Evolutionary conservation across 2,329 filamentous ascomycete genomes (phyloP).

Genomic region (Lachnellula arida): DNA sequence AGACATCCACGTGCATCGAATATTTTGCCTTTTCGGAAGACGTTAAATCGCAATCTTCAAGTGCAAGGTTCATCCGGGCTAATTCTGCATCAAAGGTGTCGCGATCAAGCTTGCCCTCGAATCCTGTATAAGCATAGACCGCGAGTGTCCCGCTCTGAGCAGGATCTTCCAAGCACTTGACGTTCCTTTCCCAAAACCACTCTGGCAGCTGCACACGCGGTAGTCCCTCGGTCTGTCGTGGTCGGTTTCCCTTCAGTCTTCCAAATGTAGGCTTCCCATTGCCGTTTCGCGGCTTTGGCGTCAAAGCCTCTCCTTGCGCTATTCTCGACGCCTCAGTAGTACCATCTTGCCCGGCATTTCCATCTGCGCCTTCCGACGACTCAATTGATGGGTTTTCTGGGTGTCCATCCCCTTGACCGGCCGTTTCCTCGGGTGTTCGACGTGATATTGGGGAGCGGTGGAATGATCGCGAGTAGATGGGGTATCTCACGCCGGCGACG

Average conservation of each 20-base stretch:
- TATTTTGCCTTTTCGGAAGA: conserved; percentile 23
- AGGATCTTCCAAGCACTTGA: conserved; percentile 31
- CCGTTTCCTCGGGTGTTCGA: conserved; percentile 22
- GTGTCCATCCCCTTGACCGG: neutral
- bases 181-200: conserved; percentile 51
- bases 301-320: conserved; percentile 2
- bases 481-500: conserved; percentile 26
- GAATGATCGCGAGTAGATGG: conserved; percentile 27
- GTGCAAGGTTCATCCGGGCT: conserved; percentile 1
- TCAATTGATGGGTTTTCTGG: neutral
- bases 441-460: conserved; percentile 25
- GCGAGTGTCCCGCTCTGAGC: conserved; percentile 17
- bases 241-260: conserved; percentile 19
- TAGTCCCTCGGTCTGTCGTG: conserved; percentile 31
- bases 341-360: neutral
- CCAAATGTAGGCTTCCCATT: conserved; percentile 16
- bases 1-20: conserved; percentile 28
- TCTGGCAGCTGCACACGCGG: conserved; percentile 52
- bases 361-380: neutral
- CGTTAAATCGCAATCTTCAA: conserved; percentile 13
- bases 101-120: neutral
- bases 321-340: neutral
- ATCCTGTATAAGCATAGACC: conserved; percentile 12
- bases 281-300: conserved; percentile 10
- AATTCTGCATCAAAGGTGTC: conserved; percentile 1